Base-by-base conservation (phyloP, 768 basidiomycete genomes). In the Kwoniella sp. region DNA sequence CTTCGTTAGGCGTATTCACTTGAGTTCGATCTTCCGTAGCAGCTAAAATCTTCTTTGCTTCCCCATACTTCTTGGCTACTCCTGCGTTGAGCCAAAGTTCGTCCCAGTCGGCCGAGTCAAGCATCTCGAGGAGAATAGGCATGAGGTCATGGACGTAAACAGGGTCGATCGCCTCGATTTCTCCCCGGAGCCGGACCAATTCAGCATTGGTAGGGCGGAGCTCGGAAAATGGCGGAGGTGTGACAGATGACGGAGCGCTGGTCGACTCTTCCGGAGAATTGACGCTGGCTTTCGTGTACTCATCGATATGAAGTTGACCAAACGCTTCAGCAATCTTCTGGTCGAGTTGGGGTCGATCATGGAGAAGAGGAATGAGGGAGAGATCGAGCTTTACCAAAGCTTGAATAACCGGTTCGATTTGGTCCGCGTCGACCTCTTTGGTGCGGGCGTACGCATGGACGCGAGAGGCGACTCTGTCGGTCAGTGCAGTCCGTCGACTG, bases 91-190 rank as follows among this genome's bases (percentile, higher is more conserved):
- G 25, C 29, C 53, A 37, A 7, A 66, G 59, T 23, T 45, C 53
- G 13, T 26, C 53, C 29, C 65, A 53, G 8, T 72, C 67, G 9
- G 23, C 31, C 22, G 56, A 38, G 0, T 45, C 28, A n/a, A 73
- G 58, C 29, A 52, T 48, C 1, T 55, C 41, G 37, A 67, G 55
- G 12, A 73, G 29, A n/a, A 67, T 59, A 7, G 55, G 50, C 34
- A 70, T 58, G n/a, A 73, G 37, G 31, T 55, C 55, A 9, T 67
- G 26, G 0, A 65, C 65, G 26, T 73, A 53, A n/a, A 62, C n/a
- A 4, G 68, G 71, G 30, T 73, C 71, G 30, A 73, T 73, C 34
- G 58, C 55, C 20, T 34, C 41, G 20, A 69, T 34, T 38, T 73
- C 68, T 11, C 41, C 63, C 15, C 55, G 58, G 2, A 69, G 66